These are phyloP conservation scores for Aureobasidium melanogenum DNA, from an alignment of 2,329 filamentous ascomycete species.

Conservation along the genomic window DNA sequence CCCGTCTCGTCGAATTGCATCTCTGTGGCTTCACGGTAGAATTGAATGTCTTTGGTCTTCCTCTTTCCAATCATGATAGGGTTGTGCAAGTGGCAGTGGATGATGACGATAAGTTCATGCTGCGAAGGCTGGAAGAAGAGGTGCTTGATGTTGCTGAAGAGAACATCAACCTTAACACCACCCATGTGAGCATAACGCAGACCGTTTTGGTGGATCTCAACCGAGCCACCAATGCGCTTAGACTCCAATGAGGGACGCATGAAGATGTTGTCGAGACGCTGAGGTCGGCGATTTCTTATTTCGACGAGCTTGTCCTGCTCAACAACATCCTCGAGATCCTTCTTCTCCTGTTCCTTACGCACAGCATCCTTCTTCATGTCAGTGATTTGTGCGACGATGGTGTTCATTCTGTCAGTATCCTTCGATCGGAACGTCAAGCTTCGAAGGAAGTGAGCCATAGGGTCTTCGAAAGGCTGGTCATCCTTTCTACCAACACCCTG, in stretches of 20 bases:
- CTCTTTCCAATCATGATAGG: constrained; percentile 98
- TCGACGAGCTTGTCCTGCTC: constrained; percentile 97
- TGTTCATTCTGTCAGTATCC: constrained; percentile 78
- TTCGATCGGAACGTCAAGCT: constrained; percentile 92
- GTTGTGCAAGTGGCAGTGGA: constrained; percentile 95
- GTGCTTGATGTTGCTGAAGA: constrained; percentile 98
- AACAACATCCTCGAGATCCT: constrained; percentile 98
- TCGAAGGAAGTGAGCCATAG: constrained; percentile 87
- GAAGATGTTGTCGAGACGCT: constrained; percentile 87
- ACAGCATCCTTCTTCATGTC: constrained; percentile 90
- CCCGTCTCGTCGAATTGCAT: constrained; percentile 99
- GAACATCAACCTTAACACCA: constrained; percentile 80
- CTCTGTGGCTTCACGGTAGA: constrained; percentile 94
- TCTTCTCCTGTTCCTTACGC: constrained; percentile 95
- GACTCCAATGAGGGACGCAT: constrained; percentile 92
- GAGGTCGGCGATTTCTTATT: constrained; percentile 84
- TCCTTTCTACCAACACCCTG: constrained; percentile 96
- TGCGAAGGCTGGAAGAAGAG: constrained; percentile 97
- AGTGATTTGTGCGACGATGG: constrained; percentile 86
- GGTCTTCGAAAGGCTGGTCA: constrained; percentile 90
- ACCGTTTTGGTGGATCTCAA: constrained; percentile 98
- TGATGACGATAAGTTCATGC: constrained; percentile 93
- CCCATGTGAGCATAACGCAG: constrained; percentile 78
- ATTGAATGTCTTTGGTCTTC: constrained; percentile 98
- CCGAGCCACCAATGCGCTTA: constrained; percentile 89